Percentiles rank a stretch among this genome's conserved stretches.
Evolutionary conservation across 2,329 filamentous ascomycete genomes (phyloP).

Genomic region (Epichloe baconii): DNA sequence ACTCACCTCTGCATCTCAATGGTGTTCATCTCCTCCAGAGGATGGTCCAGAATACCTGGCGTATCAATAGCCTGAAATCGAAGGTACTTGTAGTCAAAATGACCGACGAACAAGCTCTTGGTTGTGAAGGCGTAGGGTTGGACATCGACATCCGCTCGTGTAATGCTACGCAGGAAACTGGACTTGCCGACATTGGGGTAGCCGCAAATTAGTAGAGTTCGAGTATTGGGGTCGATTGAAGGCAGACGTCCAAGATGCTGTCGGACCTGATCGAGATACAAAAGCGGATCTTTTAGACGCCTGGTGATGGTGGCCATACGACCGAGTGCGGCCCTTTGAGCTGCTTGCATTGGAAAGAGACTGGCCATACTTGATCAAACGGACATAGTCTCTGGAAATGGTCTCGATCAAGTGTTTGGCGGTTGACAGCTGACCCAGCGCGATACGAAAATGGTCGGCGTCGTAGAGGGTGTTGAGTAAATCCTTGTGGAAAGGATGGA

Average conservation of each 20-base stretch:
- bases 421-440: conserved; percentile 87
- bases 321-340: conserved; percentile 90
- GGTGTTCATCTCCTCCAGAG: conserved; percentile 98
- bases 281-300: conserved; percentile 82
- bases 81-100: conserved; percentile 79
- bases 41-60: conserved; percentile 94
- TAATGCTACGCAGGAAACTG: conserved; percentile 85
- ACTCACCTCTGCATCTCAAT: conserved; percentile 77
- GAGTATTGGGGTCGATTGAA: conserved; percentile 94
- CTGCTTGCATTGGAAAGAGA: conserved; percentile 96
- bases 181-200: conserved; percentile 98
- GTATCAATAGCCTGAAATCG: conserved; percentile 76
- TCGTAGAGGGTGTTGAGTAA: conserved; percentile 95
- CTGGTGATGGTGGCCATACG: conserved; percentile 97
- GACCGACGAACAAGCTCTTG: conserved; percentile 91
- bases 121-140: conserved; percentile 98
- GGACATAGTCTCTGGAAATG: conserved; percentile 89
- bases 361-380: conserved; percentile 83
- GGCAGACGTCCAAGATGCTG: conserved; percentile 96
- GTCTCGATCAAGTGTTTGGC: conserved; percentile 96
- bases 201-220: conserved; percentile 90
- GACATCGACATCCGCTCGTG: conserved; percentile 87
- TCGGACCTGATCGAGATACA: conserved; percentile 83
- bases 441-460: conserved; percentile 94
- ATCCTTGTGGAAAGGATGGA: conserved; percentile 79